Percentiles rank a stretch among this genome's conserved stretches.
phyloP scores from a whole-genome alignment of 331 rosid species.

The Telfairia occidentalis region DNA sequence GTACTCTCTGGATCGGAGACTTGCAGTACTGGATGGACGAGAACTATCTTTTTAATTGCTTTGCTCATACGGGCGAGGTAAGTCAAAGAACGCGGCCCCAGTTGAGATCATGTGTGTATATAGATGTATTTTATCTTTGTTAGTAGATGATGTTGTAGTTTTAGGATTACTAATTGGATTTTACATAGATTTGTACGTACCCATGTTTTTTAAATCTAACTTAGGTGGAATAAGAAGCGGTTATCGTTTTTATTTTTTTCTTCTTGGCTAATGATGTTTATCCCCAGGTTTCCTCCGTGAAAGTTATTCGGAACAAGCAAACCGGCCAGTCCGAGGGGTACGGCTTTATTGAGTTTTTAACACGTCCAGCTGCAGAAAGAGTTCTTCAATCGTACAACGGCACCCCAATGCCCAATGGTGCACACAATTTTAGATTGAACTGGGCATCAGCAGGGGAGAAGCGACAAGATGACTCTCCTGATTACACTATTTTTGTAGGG shows the following conservation, averaged over 20 bases:
- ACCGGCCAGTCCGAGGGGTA: conserved; percentile 44
- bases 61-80: conserved; percentile 80
- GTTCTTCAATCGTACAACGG: conserved; percentile 38
- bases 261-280: not conserved
- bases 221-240: no score
- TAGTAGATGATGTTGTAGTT: not conserved
- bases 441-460: conserved; percentile 70
- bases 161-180: not conserved
- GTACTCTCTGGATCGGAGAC: conserved; percentile 95
- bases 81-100: not conserved
- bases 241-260: not conserved
- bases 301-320: conserved; percentile 54
- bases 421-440: conserved; percentile 48
- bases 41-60: conserved; percentile 46
- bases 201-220: not conserved
- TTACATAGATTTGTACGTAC: not conserved
- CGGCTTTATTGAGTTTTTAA: conserved; percentile 45
- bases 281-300: conserved; percentile 29
- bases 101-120: not conserved
- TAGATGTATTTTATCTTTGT: not conserved
- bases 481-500: conserved; percentile 46
- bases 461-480: conserved; percentile 54
- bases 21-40: conserved; percentile 97
- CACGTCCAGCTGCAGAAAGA: conserved; percentile 36
- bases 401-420: conserved; percentile 36